A percentile compares a stretch with the other conserved stretches of the same genome.
Evolutionary conservation across 352 stramenopile species (phyloP).

Genomic region (Aphanomyces cochlioides): DNA sequence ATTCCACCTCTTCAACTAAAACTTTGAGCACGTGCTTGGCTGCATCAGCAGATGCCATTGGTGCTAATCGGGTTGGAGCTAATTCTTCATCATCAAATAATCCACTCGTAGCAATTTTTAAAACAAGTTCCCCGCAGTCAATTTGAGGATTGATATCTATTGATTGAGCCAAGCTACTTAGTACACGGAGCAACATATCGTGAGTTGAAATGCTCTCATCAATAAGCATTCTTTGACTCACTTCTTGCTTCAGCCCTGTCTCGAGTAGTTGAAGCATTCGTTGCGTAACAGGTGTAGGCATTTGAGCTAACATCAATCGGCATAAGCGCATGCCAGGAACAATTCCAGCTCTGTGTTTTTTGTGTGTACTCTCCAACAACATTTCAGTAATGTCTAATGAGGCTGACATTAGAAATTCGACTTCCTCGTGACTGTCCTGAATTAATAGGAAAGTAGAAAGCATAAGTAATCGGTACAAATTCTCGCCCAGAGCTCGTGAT

Average conservation of each 20-base stretch:
- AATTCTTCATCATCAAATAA: slow-evolving; percentile 14
- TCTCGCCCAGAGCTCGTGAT: slow-evolving; percentile 64
- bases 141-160: slow-evolving; percentile 32
- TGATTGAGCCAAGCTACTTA: slow-evolving; percentile 65
- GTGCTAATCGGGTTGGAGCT: not conserved
- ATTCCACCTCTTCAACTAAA: not conserved
- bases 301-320: slow-evolving; percentile 41
- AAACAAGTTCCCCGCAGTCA: slow-evolving; percentile 15
- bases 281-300: slow-evolving; percentile 43
- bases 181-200: slow-evolving; percentile 70
- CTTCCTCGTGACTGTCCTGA: not conserved
- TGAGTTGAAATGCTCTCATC: slow-evolving; percentile 64
- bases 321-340: slow-evolving; percentile 66
- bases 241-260: slow-evolving; percentile 71
- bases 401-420: slow-evolving; percentile 49
- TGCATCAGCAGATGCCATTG: not conserved
- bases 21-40: slow-evolving; percentile 6
- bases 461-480: slow-evolving; percentile 69
- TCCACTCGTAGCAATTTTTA: slow-evolving; percentile 28
- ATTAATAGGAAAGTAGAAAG: slow-evolving; percentile 41
- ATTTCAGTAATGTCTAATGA: slow-evolving; percentile 70
- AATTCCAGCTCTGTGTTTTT: slow-evolving; percentile 64
- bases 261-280: slow-evolving; percentile 58
- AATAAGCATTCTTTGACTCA: slow-evolving; percentile 60
- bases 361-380: slow-evolving; percentile 73